phyloP scores from a whole-genome alignment of 768 basidiomycete species.

The Kwoniella bestiolae region DNA sequence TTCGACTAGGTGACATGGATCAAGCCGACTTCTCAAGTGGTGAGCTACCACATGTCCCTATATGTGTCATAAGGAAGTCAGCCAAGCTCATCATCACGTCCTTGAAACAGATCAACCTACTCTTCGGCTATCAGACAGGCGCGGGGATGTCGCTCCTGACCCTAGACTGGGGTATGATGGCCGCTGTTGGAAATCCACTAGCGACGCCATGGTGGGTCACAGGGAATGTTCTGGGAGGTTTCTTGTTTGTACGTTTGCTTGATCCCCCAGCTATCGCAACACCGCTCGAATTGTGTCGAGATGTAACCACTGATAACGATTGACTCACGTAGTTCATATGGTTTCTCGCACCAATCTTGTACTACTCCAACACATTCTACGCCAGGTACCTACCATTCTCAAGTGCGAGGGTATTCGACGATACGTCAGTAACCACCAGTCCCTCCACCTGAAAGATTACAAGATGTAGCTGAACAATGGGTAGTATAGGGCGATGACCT shows the following conservation, averaged over 20 bases:
- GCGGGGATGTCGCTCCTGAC: slow-evolving; percentile 33
- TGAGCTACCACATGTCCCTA: slow-evolving; percentile 12
- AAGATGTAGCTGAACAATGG: neutral
- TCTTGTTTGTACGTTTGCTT: slow-evolving; percentile 28
- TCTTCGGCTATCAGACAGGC: slow-evolving; percentile 27
- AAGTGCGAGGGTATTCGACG: slow-evolving; percentile 24
- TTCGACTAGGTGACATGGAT: slow-evolving; percentile 47
- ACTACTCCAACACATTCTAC: slow-evolving; percentile 54
- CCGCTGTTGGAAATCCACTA: slow-evolving; percentile 35
- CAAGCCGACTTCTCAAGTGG: slow-evolving; percentile 33
- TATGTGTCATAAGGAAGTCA: neutral
- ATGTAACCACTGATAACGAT: no score
- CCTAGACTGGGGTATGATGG: slow-evolving; percentile 40
- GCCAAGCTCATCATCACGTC: neutral
- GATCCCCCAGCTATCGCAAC: neutral
- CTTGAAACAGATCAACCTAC: slow-evolving; percentile 8
- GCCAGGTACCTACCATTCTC: slow-evolving; percentile 37
- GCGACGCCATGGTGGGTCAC: slow-evolving; percentile 45
- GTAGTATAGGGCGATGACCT: slow-evolving; percentile 5
- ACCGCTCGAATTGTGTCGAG: no score
- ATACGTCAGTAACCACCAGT: slow-evolving; percentile 31
- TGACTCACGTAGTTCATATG: slow-evolving; percentile 36
- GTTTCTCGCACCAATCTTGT: slow-evolving; percentile 68
- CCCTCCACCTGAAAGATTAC: no score
- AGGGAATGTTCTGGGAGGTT: slow-evolving; percentile 38